These are phyloP conservation scores for Apium graveolens DNA, from an alignment of 129 eudicot genomes.

Conservation along the genomic window DNA sequence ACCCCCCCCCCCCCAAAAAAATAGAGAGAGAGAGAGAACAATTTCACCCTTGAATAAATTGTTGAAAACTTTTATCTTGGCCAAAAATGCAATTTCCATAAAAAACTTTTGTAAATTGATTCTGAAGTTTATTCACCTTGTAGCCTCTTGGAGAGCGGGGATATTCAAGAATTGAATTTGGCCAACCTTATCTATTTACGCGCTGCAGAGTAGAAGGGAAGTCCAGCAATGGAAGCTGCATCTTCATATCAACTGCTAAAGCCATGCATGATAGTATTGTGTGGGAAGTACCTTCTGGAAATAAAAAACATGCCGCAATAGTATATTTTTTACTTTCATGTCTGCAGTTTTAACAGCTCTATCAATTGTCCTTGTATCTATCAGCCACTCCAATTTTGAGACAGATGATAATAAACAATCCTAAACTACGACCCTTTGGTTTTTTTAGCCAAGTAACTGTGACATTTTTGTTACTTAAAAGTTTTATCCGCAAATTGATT, in stretches of 20 bases:
- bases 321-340: slow-evolving; percentile 68
- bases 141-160: slow-evolving; percentile 66
- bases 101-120: not conserved
- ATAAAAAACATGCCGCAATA: slow-evolving; percentile 39
- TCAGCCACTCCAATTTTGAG: slow-evolving; percentile 25
- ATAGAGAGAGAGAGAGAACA: too few species aligned
- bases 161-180: slow-evolving; percentile 54
- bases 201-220: slow-evolving; percentile 35
- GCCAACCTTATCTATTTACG: slow-evolving; percentile 47
- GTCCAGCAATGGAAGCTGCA: slow-evolving; percentile 25
- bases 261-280: slow-evolving; percentile 13
- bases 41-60: not conserved
- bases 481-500: not conserved
- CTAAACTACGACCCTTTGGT: slow-evolving; percentile 4
- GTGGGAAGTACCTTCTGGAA: slow-evolving; percentile 89
- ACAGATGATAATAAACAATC: slow-evolving; percentile 28
- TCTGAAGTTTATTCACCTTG: slow-evolving; percentile 10
- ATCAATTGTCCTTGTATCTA: slow-evolving; percentile 41
- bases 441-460: not conserved
- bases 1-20: too few species aligned
- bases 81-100: not conserved
- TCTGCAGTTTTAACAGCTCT: slow-evolving; percentile 60
- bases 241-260: slow-evolving; percentile 24
- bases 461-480: not conserved
- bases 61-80: not conserved